A percentile compares a stretch with the other conserved stretches of the same genome.
Evolutionary conservation across 2,329 filamentous ascomycete species (phyloP).

Genomic region (Ramularia endophylla): DNA sequence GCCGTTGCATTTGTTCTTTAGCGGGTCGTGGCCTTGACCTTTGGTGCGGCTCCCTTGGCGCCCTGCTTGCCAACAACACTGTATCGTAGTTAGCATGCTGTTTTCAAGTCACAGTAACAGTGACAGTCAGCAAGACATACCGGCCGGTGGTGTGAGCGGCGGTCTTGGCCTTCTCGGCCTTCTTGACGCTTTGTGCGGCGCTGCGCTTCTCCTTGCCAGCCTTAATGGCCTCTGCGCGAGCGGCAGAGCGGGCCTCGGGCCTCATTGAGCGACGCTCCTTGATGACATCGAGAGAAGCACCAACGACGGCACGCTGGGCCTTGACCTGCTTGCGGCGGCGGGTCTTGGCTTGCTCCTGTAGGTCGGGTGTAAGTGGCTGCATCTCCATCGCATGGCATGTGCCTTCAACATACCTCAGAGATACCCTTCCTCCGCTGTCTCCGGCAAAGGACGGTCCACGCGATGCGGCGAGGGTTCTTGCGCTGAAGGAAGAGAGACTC

Average conservation of each 20-base stretch:
- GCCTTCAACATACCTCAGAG: constrained; percentile 79
- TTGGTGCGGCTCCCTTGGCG: constrained; percentile 80
- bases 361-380: constrained; percentile 14
- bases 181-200: constrained; percentile 83
- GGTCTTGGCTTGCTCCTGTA: constrained; percentile 99
- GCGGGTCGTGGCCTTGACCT: constrained; percentile 81
- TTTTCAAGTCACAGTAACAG: background rate
- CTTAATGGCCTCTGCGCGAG: constrained; percentile 85
- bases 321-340: constrained; percentile 97
- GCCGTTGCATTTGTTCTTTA: constrained; percentile 44
- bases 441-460: constrained; percentile 97
- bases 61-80: constrained; percentile 90
- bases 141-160: constrained; percentile 69
- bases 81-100: constrained; percentile 6
- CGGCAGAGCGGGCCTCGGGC: constrained; percentile 90
- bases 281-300: constrained; percentile 99
- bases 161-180: constrained; percentile 97
- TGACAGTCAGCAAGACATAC: constrained; percentile 17
- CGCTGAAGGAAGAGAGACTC: constrained; percentile 99
- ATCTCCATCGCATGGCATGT: too few relatives aligned
- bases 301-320: constrained; percentile 97
- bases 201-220: constrained; percentile 99
- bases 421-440: constrained; percentile 99
- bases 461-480: constrained; percentile 99
- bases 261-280: constrained; percentile 96